Base-by-base conservation (phyloP, 2,329 filamentous ascomycete species). In the Teratosphaeria viscida region DNA sequence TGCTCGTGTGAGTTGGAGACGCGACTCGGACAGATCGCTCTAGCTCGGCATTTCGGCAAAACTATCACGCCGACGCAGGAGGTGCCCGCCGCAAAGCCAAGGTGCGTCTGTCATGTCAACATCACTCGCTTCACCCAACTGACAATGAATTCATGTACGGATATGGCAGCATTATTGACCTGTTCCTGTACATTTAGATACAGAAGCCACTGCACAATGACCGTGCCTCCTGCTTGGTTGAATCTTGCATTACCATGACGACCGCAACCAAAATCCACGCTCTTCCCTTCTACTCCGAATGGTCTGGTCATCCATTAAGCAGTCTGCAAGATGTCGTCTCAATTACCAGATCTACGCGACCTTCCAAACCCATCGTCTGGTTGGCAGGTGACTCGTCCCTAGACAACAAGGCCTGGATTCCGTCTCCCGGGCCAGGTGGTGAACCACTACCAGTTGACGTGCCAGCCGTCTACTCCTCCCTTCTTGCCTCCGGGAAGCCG, bases 361-460 rank as follows among this genome's bases (percentile, higher is more conserved):
- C 47, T 11, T 35, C 19, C 1, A 56, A 54, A n/a, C 57, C 57
- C 1, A 49, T 61, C 26, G 39, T 61, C 23, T 61, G 35, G 11
- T 54, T 61, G 1, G 60, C 57, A 16, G 60, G 60, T 26, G 60
- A 61, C 54, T 61, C 60, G 3, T 59, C 56, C 5, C 54, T 61
- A 2, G 60, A 61, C 49, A 61, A 61, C 54, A 61, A 61, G 26
- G 60, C 60, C 4, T 61, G 60, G 60, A 52, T 61, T 3, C 60
- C 57, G 0, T 59, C 57, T 3, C 27, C 23, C 23, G 60, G 60
- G n/a, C 54, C 60, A 7, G 60, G 54, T 32, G 60, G 60, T 43
- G 53, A 61, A 29, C 27, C 54, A 6, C 47, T 61, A 19, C 60
- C 57, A 10, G 54, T 35, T 5, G 32, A 19, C 12, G 54, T 59